phyloP scores from a whole-genome alignment of 2,329 filamentous ascomycete species.

The Calcarisporium arbuscula region DNA sequence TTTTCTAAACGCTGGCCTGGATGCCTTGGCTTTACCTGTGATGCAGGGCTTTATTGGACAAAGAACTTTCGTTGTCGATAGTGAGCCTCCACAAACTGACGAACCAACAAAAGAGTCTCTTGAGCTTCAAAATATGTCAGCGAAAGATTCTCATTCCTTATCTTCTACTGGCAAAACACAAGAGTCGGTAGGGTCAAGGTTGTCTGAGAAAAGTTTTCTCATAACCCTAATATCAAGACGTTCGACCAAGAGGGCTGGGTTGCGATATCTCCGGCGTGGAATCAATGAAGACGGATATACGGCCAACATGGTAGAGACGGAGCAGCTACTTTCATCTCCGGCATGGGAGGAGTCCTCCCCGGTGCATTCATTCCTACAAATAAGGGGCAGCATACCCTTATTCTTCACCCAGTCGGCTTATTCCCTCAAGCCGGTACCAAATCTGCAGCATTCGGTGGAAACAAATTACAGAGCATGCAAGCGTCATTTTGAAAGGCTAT shows the following conservation, averaged over 20 bases:
- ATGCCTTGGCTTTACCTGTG: constrained; percentile 68
- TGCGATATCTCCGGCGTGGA: constrained; percentile 84
- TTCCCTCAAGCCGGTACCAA: constrained; percentile 80
- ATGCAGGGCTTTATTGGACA: constrained; percentile 96
- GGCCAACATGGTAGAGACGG: constrained; percentile 90
- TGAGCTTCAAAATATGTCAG: constrained; percentile 35
- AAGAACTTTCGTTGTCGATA: constrained; percentile 67
- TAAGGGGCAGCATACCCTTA: constrained; percentile 84
- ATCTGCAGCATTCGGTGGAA: constrained; percentile 72
- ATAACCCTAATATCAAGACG: constrained; percentile 90
- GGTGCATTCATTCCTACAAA: constrained; percentile 78
- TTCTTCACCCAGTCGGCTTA: constrained; percentile 96
- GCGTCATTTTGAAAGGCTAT: constrained; percentile 69
- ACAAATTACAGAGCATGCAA: constrained; percentile 74
- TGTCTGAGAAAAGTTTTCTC: constrained; percentile 56
- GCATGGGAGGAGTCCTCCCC: constrained; percentile 57
- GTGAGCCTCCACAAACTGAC: constrained; percentile 49
- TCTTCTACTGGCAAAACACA: constrained; percentile 19
- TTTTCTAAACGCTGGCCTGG: constrained; percentile 68
- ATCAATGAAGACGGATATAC: constrained; percentile 84
- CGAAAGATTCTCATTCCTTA: constrained; percentile 18
- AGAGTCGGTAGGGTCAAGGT: constrained; percentile 33
- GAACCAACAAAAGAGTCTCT: constrained; percentile 37
- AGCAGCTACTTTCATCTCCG: constrained; percentile 77
- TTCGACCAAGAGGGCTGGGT: constrained; percentile 76